A percentile compares a stretch with the other conserved stretches of the same genome.
phyloP scores from a whole-genome alignment of 306 rosid species.

The Casuarina glauca region DNA sequence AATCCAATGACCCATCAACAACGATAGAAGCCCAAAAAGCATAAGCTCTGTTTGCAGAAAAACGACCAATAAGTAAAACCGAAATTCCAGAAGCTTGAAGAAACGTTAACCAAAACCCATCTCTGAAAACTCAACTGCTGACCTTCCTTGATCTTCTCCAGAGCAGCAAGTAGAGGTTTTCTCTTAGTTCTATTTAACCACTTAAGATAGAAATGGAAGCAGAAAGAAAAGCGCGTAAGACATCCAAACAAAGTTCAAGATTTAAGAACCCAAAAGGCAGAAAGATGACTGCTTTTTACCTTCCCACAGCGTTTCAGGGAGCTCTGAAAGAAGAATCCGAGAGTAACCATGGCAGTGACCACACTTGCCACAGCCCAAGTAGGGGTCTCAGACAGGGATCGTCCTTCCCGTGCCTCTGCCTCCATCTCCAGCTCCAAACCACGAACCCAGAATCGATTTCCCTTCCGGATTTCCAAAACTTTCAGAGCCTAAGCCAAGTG shows the following conservation, averaged over 20 bases:
- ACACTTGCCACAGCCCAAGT: slow-evolving; percentile 90
- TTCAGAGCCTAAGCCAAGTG: not conserved
- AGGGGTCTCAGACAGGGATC: slow-evolving; percentile 79
- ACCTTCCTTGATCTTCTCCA: slow-evolving; percentile 89
- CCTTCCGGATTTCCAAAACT: slow-evolving; percentile 6
- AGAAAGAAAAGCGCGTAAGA: not conserved
- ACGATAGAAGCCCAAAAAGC: slow-evolving; percentile 85
- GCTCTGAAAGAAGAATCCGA: slow-evolving; percentile 59
- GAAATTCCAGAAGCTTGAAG: not conserved
- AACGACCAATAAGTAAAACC: slow-evolving; percentile 4
- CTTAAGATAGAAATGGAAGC: slow-evolving; percentile 29
- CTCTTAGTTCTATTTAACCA: slow-evolving; percentile 76
- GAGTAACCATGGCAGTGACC: slow-evolving; percentile 53
- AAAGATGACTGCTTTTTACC: slow-evolving; percentile 33
- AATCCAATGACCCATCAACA: slow-evolving; percentile 94
- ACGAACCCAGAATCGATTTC: slow-evolving; percentile 15
- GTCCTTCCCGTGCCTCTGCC: slow-evolving; percentile 43
- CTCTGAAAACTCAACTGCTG: not conserved
- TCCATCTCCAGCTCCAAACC: slow-evolving; percentile 44
- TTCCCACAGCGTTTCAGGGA: slow-evolving; percentile 48
- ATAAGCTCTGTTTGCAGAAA: slow-evolving; percentile 65
- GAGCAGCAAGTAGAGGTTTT: slow-evolving; percentile 78
- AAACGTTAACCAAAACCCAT: not conserved
- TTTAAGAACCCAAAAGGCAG: slow-evolving; percentile 5
- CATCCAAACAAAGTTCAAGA: slow-evolving; percentile 4